A percentile compares a stretch with the other conserved stretches of the same genome.
Evolutionary conservation across 176 grass and related monocot genomes (phyloP).

Genomic region (Triticum monococcum): DNA sequence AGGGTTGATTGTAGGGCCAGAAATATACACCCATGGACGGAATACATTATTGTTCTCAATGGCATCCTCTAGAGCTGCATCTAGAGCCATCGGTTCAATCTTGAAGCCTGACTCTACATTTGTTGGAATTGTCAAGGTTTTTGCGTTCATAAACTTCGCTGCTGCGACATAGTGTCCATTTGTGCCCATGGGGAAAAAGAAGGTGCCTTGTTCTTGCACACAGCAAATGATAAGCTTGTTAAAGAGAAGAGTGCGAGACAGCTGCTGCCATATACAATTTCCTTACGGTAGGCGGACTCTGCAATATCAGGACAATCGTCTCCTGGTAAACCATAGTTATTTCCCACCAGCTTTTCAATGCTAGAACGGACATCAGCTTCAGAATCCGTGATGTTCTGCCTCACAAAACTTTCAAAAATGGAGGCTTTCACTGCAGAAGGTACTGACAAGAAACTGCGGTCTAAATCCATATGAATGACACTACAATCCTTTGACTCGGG

Average conservation of each 20-base stretch:
- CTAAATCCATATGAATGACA: conserved; percentile 83
- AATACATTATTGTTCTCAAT: conserved; percentile 36
- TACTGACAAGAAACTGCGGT: conserved; percentile 76
- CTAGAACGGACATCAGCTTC: conserved; percentile 70
- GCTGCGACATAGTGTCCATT: conserved; percentile 75
- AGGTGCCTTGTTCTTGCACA: conserved; percentile 74
- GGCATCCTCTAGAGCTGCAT: conserved; percentile 32
- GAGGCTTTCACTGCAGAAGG: conserved; percentile 66
- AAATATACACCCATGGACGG: conserved; percentile 85
- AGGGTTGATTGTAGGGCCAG: conserved; percentile 84
- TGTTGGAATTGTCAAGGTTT: conserved; percentile 54
- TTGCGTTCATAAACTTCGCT: conserved; percentile 82
- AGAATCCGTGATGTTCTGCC: conserved; percentile 80
- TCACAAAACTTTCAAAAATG: conserved; percentile 94
- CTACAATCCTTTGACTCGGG: conserved; percentile 29
- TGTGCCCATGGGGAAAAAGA: conserved; percentile 79
- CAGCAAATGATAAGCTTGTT: conserved; percentile 89
- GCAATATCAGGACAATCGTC: conserved; percentile 40
- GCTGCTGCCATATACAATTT: conserved; percentile 76
- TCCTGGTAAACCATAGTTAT: conserved; percentile 62
- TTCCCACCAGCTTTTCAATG: conserved; percentile 68
- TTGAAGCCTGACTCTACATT: conserved; percentile 53
- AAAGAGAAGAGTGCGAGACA: conserved; percentile 88
- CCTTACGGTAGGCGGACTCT: not conserved
- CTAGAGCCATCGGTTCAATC: conserved; percentile 54